A percentile compares a stretch with the other conserved stretches of the same genome.
phyloP scores from a whole-genome alignment of 2,329 filamentous ascomycete species.

The Anthostomella pinea region DNA sequence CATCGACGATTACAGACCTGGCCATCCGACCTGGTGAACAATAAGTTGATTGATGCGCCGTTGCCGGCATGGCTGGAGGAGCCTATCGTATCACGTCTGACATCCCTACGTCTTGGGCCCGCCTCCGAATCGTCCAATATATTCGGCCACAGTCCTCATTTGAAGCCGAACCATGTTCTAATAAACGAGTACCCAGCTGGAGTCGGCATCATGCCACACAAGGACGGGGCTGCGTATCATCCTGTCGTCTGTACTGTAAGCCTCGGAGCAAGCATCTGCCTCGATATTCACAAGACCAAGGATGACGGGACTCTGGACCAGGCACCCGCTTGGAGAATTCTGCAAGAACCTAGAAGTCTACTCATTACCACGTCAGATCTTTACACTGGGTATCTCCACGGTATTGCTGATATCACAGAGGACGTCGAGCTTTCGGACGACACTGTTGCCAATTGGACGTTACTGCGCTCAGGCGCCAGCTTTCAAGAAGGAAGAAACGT shows the following conservation, averaged over 20 bases:
- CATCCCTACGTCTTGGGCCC: conserved; percentile 44
- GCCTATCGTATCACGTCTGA: conserved; percentile 64
- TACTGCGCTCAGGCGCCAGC: conserved; percentile 51
- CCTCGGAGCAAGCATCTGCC: conserved; percentile 71
- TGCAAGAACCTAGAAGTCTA: conserved; percentile 82
- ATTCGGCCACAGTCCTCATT: conserved; percentile 67
- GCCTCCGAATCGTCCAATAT: conserved; percentile 37
- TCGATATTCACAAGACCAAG: conserved; percentile 70
- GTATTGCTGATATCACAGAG: conserved; percentile 63
- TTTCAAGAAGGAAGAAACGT: conserved; percentile 52
- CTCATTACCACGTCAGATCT: conserved; percentile 68
- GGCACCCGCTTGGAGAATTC: conserved; percentile 53
- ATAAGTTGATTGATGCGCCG: conserved; percentile 71
- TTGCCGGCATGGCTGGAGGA: conserved; percentile 73
- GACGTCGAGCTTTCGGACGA: conserved; percentile 62
- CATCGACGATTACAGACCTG: conserved; percentile 88
- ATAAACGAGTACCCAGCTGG: conserved; percentile 89
- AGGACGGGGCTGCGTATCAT: conserved; percentile 85
- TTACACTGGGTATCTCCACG: conserved; percentile 71
- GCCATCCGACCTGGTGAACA: conserved; percentile 76
- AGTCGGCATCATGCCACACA: conserved; percentile 95
- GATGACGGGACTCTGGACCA: conserved; percentile 56
- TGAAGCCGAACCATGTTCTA: conserved; percentile 81
- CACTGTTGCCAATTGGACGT: conserved; percentile 70
- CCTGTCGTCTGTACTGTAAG: conserved; percentile 89